Base-by-base conservation (phyloP, 768 basidiomycete species). In the Rhodotorula babjevae region DNA sequence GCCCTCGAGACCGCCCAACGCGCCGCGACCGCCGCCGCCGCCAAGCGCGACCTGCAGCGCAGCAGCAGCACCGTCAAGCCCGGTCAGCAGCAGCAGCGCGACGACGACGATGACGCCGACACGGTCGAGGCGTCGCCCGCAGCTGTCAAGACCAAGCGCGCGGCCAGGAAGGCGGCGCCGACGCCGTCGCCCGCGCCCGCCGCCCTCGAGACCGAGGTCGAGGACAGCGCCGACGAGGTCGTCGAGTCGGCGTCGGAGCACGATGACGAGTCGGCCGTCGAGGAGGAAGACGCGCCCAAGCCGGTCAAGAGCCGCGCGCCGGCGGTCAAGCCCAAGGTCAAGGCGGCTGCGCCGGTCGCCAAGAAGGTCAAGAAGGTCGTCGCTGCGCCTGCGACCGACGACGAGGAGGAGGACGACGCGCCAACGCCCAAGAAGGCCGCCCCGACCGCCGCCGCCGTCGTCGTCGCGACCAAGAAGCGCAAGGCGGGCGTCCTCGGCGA, bases 11-110 rank as follows among this genome's bases (percentile, higher is more conserved):
- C 64, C 21, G 33, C 49, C 18, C 47, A 63, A 25, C 53, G 56
- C n/a, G 42, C 47, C 47, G 14, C 47, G 7, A 15, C 29, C 49
- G 25, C 42, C 8, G n/a, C 42, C 9, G 14, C 33, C 36, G 27
- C 46, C 16, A 18, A n/a, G 15, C 40, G 6, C 10, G 53, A 15
- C 44, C 36, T 61, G 25, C 36, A n/a, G 25, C 40, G 57, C 42
- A 61, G 67, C 44, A 70, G 64, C 63, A 69, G 70, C 53, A 61
- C 70, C 27, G 40, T 65, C 50, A 66, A 63, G 42, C 61, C 71
- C 7, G 27, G 21, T 3, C 42, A 16, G 27, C 27, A 46, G 56
- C 31, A 29, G 10, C 18, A 14, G 3, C 14, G 33, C 60, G 6
- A 42, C 44, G 15, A 42, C 40, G 58, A 21, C 21, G 59, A 23